A percentile compares a stretch with the other conserved stretches of the same genome.
phyloP scores from a whole-genome alignment of 768 basidiomycete genomes.

The Xerocomus potaroensis region DNA sequence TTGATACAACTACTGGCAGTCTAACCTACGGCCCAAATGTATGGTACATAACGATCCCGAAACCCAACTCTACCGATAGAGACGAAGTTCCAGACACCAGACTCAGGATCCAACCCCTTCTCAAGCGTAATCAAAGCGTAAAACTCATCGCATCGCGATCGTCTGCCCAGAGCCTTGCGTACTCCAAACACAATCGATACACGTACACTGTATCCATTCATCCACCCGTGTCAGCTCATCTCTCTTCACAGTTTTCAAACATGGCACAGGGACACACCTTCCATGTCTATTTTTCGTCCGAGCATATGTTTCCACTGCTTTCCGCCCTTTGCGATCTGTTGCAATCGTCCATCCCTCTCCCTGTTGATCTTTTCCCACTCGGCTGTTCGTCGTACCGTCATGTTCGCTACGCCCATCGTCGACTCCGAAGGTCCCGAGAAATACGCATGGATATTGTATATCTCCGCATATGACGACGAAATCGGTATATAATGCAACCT shows the following conservation, averaged over 20 bases:
- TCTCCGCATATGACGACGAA: constrained; percentile 79
- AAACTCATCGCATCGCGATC: constrained; percentile 71
- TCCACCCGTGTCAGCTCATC: neutral
- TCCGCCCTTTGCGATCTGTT: constrained; percentile 87
- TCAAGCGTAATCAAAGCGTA: constrained; percentile 12
- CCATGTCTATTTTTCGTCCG: constrained; percentile 85
- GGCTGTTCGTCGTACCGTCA: constrained; percentile 35
- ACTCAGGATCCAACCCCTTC: too few relatives aligned
- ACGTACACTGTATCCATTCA: constrained; percentile 58
- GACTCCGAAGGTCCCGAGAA: constrained; percentile 80
- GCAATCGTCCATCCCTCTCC: constrained; percentile 68
- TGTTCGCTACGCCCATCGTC: constrained; percentile 51
- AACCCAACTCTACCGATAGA: too few relatives aligned
- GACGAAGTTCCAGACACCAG: too few relatives aligned
- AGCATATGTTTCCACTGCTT: constrained; percentile 87
- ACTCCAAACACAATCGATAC: constrained; percentile 86
- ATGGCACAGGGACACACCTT: constrained; percentile 77
- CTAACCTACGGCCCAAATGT: too few relatives aligned
- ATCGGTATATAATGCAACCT: constrained; percentile 97
- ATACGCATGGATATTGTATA: constrained; percentile 91
- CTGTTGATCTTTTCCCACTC: constrained; percentile 30
- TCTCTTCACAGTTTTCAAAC: neutral
- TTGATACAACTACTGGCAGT: too few relatives aligned
- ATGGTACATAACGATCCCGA: too few relatives aligned
- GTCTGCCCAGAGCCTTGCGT: constrained; percentile 80